Percentiles rank a stretch among this genome's conserved stretches.
Conservation (phyloP, 2,329 filamentous ascomycete species). For the Penicillium sclerotiorum region DNA sequence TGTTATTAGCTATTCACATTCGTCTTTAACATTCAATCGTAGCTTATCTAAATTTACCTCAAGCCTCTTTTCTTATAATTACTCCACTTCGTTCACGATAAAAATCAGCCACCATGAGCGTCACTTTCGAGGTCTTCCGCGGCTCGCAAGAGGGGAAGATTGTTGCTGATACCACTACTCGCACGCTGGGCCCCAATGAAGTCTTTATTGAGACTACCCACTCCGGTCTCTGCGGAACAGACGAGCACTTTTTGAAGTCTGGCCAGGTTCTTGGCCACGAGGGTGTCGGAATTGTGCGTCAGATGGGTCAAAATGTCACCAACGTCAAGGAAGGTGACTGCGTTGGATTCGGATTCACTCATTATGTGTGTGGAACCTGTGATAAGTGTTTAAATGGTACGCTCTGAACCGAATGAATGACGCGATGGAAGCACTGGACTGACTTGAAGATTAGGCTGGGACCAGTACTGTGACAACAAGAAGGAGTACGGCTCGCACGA, state of each 20-base stretch:
- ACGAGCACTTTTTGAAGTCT: slow-evolving; percentile 27
- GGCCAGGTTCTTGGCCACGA: slow-evolving; percentile 54
- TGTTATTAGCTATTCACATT: too few species aligned
- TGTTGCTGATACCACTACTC: slow-evolving; percentile 28
- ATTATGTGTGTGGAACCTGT: slow-evolving; percentile 39
- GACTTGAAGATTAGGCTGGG: slow-evolving; percentile 23
- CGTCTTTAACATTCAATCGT: too few species aligned
- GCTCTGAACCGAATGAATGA: neutral
- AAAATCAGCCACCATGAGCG: slow-evolving; percentile 16
- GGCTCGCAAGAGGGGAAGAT: slow-evolving; percentile 29
- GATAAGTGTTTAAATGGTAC: slow-evolving; percentile 35
- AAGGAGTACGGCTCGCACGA: slow-evolving; percentile 35
- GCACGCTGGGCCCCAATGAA: slow-evolving; percentile 24
- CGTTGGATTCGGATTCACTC: slow-evolving; percentile 41
- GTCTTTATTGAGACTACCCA: slow-evolving; percentile 30
- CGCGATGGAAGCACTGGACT: neutral
- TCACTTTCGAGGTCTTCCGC: slow-evolving; percentile 32
- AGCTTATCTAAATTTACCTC: too few species aligned
- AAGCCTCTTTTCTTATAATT: too few species aligned
- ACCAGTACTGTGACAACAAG: slow-evolving; percentile 37
- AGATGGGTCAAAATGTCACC: slow-evolving; percentile 49
- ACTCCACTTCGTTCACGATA: too few species aligned
- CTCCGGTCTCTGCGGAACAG: slow-evolving; percentile 32
- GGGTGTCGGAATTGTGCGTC: slow-evolving; percentile 56
- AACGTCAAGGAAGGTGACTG: slow-evolving; percentile 49